These are phyloP conservation scores for Aaosphaeria arxii DNA, from an alignment of 2,329 filamentous ascomycete species.

Conservation along the genomic window DNA sequence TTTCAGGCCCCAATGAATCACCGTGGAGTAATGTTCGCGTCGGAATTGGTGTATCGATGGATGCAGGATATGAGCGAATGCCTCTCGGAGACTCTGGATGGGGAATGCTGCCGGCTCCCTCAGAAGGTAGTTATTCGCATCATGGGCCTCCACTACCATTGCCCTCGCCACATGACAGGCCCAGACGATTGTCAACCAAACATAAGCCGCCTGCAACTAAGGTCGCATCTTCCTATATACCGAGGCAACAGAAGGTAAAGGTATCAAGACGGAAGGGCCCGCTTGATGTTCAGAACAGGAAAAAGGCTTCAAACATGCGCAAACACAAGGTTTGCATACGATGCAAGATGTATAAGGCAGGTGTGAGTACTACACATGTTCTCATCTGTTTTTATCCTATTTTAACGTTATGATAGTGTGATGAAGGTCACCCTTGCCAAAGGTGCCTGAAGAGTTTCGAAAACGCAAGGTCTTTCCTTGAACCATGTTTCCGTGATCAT, in stretches of 20 bases:
- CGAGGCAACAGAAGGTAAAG: constrained; percentile 31
- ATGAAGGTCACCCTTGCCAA: constrained; percentile 29
- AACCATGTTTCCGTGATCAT: constrained; percentile 31
- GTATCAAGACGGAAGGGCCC: constrained; percentile 29
- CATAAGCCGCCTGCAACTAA: constrained; percentile 14
- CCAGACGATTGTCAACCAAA: constrained; percentile 14
- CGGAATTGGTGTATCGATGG: too few relatives aligned
- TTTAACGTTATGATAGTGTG: constrained; percentile 21
- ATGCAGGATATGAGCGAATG: too few relatives aligned
- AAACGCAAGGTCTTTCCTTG: constrained; percentile 14
- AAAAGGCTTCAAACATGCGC: constrained; percentile 34
- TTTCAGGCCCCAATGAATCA: constrained; percentile 6
- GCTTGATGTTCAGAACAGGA: constrained; percentile 22
- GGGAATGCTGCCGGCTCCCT: too few relatives aligned
- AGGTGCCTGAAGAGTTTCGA: constrained; percentile 28
- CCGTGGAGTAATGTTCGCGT: background rate
- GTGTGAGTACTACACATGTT: constrained; percentile 11
- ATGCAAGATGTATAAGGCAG: constrained; percentile 34
- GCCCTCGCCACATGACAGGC: too few relatives aligned
- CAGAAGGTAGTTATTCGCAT: too few relatives aligned
- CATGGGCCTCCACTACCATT: too few relatives aligned
- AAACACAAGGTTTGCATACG: constrained; percentile 31
- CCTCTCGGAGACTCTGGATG: too few relatives aligned
- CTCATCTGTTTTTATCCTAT: background rate
- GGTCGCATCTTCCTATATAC: constrained; percentile 30